These are phyloP conservation scores for Cordyceps pruinosa DNA, from an alignment of 2,329 filamentous ascomycete genomes.

Conservation along the genomic window DNA sequence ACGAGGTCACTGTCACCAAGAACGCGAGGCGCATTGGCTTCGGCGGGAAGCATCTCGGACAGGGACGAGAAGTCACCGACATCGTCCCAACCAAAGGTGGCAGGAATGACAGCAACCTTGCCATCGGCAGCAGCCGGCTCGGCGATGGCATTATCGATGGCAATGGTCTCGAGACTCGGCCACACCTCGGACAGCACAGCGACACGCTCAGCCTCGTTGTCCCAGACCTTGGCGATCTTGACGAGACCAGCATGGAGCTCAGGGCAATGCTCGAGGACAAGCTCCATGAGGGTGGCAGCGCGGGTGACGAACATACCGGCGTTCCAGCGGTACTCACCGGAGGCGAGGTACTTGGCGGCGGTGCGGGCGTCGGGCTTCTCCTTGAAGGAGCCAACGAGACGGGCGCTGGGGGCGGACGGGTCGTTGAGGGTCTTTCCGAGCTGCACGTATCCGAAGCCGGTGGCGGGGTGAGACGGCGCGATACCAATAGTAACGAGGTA, in stretches of 20 bases:
- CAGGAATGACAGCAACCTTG: constrained; percentile 22
- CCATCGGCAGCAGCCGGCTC: constrained; percentile 22
- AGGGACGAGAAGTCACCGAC: constrained; percentile 23
- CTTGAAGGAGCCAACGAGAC: constrained; percentile 21
- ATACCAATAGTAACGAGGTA: constrained; percentile 23
- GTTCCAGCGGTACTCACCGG: constrained; percentile 23
- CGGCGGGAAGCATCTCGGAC: constrained; percentile 22
- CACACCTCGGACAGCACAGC: constrained; percentile 20
- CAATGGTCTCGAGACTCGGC: constrained; percentile 20
- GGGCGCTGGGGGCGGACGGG: constrained; percentile 17
- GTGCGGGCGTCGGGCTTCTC: constrained; percentile 23
- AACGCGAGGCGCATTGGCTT: constrained; percentile 19
- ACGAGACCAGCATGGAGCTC: constrained; percentile 18
- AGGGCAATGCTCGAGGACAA: constrained; percentile 20
- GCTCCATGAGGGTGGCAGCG: constrained; percentile 21
- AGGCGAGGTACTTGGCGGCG: constrained; percentile 21
- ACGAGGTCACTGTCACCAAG: constrained; percentile 20
- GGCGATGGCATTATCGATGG: constrained; percentile 23
- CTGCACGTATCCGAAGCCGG: constrained; percentile 22
- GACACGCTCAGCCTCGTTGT: constrained; percentile 18
- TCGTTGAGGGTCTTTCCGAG: constrained; percentile 20
- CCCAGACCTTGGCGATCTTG: constrained; percentile 20
- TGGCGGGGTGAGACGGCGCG: constrained; percentile 22
- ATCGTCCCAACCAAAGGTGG: constrained; percentile 23
- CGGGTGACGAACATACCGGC: constrained; percentile 23